Conservation (phyloP, 2,329 filamentous ascomycete genomes). For the Hysterium pulicare region DNA sequence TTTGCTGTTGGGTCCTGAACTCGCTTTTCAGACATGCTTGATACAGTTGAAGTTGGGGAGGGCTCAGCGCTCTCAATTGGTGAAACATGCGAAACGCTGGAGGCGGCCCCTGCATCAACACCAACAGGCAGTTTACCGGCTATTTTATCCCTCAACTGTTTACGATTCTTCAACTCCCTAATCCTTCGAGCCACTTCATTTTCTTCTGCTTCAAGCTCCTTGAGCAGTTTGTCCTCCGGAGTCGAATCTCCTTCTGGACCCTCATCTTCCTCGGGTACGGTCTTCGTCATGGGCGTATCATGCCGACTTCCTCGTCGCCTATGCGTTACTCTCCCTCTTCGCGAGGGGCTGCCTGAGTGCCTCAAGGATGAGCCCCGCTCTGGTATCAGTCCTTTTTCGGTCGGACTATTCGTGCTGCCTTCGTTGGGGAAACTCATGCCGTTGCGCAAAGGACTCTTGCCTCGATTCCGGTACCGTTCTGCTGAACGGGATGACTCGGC, state of each 20-base stretch:
- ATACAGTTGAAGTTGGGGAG: slow-evolving; percentile 32
- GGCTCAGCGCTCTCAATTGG: slow-evolving; percentile 22
- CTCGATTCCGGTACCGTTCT: slow-evolving; percentile 29
- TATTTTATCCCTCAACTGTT: slow-evolving; percentile 51
- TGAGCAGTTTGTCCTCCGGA: slow-evolving; percentile 27
- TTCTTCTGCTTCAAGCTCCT: slow-evolving; percentile 42
- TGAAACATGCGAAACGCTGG: slow-evolving; percentile 35
- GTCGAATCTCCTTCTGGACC: slow-evolving; percentile 19
- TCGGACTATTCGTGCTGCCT: slow-evolving; percentile 21
- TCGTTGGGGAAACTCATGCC: slow-evolving; percentile 23
- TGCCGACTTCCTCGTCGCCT: slow-evolving; percentile 20
- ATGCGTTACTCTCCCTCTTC: slow-evolving; percentile 26
- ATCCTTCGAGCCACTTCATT: slow-evolving; percentile 58
- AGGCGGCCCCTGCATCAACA: slow-evolving; percentile 40
- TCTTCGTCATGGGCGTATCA: slow-evolving; percentile 25
- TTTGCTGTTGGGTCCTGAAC: slow-evolving; percentile 31
- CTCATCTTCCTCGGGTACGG: slow-evolving; percentile 24
- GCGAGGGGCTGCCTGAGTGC: slow-evolving; percentile 31
- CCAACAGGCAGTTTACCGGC: slow-evolving; percentile 29
- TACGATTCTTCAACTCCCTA: slow-evolving; percentile 55
- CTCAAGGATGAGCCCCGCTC: slow-evolving; percentile 31
- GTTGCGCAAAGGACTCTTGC: slow-evolving; percentile 28
- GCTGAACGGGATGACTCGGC: slow-evolving; percentile 26
- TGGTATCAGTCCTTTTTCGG: slow-evolving; percentile 29
- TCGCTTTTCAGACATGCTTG: slow-evolving; percentile 29